Evolutionary conservation across 2,329 filamentous ascomycete species (phyloP).

Genomic region (Byssothecium circinans): DNA sequence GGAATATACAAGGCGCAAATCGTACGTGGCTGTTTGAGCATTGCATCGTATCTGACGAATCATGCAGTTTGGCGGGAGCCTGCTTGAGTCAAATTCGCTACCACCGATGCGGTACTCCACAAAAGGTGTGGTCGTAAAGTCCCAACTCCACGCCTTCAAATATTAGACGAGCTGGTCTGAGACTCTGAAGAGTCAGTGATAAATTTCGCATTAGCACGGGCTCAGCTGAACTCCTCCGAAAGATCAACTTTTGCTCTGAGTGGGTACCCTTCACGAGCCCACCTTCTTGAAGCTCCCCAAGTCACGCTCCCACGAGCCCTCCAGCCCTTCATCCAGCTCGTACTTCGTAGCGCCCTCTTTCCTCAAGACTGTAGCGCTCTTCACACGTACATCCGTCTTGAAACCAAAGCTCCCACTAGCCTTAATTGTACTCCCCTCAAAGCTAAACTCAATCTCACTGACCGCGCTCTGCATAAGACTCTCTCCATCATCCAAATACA

Average conservation of each 20-base stretch:
- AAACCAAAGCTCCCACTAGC: constrained; percentile 61
- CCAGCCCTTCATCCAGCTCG: constrained; percentile 25
- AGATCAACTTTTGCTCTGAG: background rate
- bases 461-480: constrained; percentile 61
- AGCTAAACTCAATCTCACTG: constrained; percentile 63
- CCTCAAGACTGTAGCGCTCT: constrained; percentile 27
- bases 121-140: too few relatives aligned
- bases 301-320: constrained; percentile 23
- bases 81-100: too few relatives aligned
- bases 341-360: constrained; percentile 20
- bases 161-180: too few relatives aligned
- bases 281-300: constrained; percentile 7
- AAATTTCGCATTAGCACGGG: too few relatives aligned
- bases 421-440: constrained; percentile 55
- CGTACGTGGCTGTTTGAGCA: too few relatives aligned
- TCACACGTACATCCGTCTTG: constrained; percentile 23
- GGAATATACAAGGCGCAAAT: too few relatives aligned
- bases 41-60: too few relatives aligned
- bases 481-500: constrained; percentile 80
- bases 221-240: too few relatives aligned
- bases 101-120: too few relatives aligned
- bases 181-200: too few relatives aligned
- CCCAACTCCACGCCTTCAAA: too few relatives aligned
- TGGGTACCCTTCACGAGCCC: background rate
- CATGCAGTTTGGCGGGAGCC: too few relatives aligned